Conservation (phyloP, 2,329 filamentous ascomycete species). For the Pseudohalonectria lignicola region DNA sequence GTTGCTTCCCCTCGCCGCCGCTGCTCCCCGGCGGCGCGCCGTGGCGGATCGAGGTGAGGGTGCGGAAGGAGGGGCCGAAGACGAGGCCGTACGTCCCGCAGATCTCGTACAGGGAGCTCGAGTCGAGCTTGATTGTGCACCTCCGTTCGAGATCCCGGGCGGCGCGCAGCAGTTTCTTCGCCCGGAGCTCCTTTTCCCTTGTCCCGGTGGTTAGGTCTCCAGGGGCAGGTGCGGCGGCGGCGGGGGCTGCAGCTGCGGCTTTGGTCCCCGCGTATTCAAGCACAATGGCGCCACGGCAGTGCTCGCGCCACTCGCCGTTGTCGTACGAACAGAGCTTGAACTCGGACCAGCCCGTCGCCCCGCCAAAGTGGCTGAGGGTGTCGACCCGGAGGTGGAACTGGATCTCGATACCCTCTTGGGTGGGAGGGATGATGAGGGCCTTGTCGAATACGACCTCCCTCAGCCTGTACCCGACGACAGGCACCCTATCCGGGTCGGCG, state of each 20-base stretch:
- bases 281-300: constrained; percentile 5
- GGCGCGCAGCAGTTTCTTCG: background rate
- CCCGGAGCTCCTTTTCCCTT: background rate
- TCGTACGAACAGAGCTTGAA: constrained; percentile 7
- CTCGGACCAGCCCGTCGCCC: constrained; percentile 6
- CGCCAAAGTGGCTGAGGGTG: background rate
- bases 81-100: background rate
- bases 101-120: background rate
- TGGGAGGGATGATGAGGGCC: constrained; percentile 5
- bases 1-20: background rate
- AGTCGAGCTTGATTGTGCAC: background rate
- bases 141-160: background rate
- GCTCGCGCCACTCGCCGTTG: constrained; percentile 7
- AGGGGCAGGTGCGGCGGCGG: too few species aligned
- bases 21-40: background rate
- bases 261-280: constrained; percentile 2
- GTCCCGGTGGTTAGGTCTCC: background rate
- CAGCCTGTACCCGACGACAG: constrained; percentile 5
- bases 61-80: constrained; percentile 1
- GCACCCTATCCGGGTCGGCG: constrained; percentile 14
- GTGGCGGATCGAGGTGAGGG: background rate
- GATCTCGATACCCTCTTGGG: constrained; percentile 4
- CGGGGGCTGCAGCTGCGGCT: too few species aligned
- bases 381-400: constrained; percentile 6
- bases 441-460: constrained; percentile 7